Evolutionary conservation across 306 rosid genomes (phyloP), one percentile per base, ranked within the genome.

Genomic region (Corylus americana): DNA sequence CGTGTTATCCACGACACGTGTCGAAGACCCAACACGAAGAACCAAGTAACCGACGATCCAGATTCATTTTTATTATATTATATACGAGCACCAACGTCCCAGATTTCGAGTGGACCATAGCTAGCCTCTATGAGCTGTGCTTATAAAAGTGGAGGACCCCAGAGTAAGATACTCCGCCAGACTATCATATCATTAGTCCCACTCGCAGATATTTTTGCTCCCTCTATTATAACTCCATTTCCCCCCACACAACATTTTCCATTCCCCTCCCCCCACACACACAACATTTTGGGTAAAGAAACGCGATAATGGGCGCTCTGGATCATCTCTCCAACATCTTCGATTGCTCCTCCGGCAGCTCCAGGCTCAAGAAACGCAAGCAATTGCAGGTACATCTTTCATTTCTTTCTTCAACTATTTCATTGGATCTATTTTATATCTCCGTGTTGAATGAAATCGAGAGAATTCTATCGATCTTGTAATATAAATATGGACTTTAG

Each of bases 351-450:
- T 0, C 13, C 58, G 39, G 74, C 10, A 11, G 45, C 2, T 82
- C 89, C 69, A 79, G 0, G 48, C 75, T 39, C 64, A 85, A 62
- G 75, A 87, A 61, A 57, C 82, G 85, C 73, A 94, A 53, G 87
- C 94, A 92, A 27, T 84, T 88, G 70, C 94, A 91, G 98, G 98
- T 94, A 59, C 31, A 1, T 11, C 22, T 54, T 50, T 16, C 27
- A n/a, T 69, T 69, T 1, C 1, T 18, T 10, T 71, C n/a, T 59
- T 0, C 9, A 13, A 1, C 16, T 3, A 0, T 11, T 20, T 11
- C 4, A 8, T 61, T 27, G n/a, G 7, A 31, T 31, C 35, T 31
- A 31, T 39, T 39, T 39, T 39, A 0, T 2, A 5, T 39, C 44
- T 3, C 39, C 2, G 4, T 0, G 2, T 3, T 3, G 39, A 22